Percentiles rank a stretch among this genome's conserved stretches.
These are phyloP conservation scores for Psophocarpus tetragonolobus DNA, from an alignment of 306 rosid genomes.

Conservation along the genomic window DNA sequence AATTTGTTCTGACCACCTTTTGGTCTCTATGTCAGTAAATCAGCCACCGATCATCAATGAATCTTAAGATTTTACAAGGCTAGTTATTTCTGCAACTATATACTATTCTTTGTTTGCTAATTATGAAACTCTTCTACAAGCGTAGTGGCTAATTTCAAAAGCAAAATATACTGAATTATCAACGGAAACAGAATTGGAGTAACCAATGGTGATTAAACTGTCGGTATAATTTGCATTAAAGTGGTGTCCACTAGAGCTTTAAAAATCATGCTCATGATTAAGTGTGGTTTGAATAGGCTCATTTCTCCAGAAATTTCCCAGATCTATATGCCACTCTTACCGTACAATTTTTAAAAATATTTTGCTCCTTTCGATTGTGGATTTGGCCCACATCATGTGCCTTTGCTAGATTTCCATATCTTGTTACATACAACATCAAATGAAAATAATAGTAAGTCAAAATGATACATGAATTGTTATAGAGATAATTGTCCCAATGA, in stretches of 20 bases:
- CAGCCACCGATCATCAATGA: neutral
- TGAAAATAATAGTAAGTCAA: constrained; percentile 1
- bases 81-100: neutral
- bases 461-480: constrained; percentile 12
- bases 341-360: constrained; percentile 17
- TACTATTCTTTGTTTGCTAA: neutral
- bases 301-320: constrained; percentile 35
- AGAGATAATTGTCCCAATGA: constrained; percentile 13
- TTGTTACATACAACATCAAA: constrained; percentile 18
- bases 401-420: constrained; percentile 40
- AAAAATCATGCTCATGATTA: constrained; percentile 21
- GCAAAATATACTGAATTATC: constrained; percentile 20
- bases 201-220: constrained; percentile 5
- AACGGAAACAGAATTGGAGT: neutral
- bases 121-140: neutral
- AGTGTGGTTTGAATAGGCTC: constrained; percentile 35
- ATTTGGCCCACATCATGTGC: constrained; percentile 60
- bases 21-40: neutral
- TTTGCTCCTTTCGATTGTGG: constrained; percentile 12
- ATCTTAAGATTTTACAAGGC: constrained; percentile 13
- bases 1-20: constrained; percentile 5
- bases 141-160: constrained; percentile 7
- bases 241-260: neutral
- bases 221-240: neutral
- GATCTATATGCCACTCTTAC: constrained; percentile 33